phyloP scores from a whole-genome alignment of 257 asterid genomes.

The Gynochthodes officinalis region DNA sequence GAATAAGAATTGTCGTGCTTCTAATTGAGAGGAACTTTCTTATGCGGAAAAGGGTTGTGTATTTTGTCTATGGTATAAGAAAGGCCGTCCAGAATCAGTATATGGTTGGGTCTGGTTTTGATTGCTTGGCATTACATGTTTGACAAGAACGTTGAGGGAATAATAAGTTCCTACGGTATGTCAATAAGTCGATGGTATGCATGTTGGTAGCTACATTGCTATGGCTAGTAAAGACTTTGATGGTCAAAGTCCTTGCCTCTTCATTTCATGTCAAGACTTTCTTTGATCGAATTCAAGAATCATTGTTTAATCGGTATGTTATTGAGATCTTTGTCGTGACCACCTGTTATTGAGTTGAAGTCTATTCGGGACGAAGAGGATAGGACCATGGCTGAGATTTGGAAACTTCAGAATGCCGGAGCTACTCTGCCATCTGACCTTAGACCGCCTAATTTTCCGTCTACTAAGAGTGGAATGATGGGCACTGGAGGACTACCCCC shows the following conservation, averaged over 20 bases:
- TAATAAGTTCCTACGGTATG: constrained; percentile 44
- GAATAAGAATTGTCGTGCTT: constrained; percentile 58
- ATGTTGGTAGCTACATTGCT: constrained; percentile 65
- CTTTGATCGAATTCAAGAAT: constrained; percentile 87
- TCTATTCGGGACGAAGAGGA: constrained; percentile 62
- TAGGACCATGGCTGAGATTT: constrained; percentile 56
- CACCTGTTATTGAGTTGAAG: constrained; percentile 57
- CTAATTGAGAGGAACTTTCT: constrained; percentile 72
- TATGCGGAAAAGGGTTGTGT: constrained; percentile 66
- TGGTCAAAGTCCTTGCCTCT: constrained; percentile 90
- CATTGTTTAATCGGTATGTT: constrained; percentile 72
- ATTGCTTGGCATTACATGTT: constrained; percentile 83
- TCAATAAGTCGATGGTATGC: constrained; percentile 69
- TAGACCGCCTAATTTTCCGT: constrained; percentile 27
- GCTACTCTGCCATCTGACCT: constrained; percentile 73
- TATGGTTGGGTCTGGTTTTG: constrained; percentile 83
- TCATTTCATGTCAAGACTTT: constrained; percentile 95
- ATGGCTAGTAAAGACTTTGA: constrained; percentile 83
- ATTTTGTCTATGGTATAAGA: constrained; percentile 79
- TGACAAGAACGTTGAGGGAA: constrained; percentile 46
- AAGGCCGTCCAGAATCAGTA: constrained; percentile 80
- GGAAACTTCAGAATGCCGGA: constrained; percentile 72
- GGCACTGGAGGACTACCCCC: constrained; percentile 45
- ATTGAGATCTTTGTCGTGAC: constrained; percentile 83
- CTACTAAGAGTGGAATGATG: constrained; percentile 29